phyloP scores from a whole-genome alignment of 306 rosid genomes.

The Luffa acutangula region DNA sequence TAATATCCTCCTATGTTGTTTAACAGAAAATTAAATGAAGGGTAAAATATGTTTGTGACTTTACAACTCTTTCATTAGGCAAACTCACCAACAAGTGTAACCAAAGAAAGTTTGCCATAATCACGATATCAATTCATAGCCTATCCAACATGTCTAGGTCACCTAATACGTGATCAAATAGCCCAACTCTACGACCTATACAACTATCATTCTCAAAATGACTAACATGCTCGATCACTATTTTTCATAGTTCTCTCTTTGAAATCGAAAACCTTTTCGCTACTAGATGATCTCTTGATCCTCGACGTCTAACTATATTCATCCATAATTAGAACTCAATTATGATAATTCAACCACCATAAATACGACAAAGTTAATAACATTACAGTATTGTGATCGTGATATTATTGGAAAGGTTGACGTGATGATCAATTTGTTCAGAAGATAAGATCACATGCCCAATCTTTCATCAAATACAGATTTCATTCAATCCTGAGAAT shows the following conservation, averaged over 20 bases:
- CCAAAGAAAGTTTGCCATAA: too few species aligned
- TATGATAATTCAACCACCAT: not conserved
- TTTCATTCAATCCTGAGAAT: not conserved
- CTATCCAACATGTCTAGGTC: too few species aligned
- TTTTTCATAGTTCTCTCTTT: not conserved
- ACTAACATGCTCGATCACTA: not conserved
- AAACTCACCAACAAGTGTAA: too few species aligned
- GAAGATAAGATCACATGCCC: not conserved
- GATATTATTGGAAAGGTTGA: not conserved
- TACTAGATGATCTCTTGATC: not conserved
- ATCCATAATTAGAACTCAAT: not conserved
- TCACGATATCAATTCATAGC: too few species aligned
- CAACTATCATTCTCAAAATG: not conserved
- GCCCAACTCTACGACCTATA: not conserved
- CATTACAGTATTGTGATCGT: not conserved
- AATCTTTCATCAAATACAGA: not conserved
- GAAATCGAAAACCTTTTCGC: not conserved
- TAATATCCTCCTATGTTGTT: too few species aligned
- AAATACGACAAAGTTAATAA: not conserved
- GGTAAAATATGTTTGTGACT: too few species aligned
- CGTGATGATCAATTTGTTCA: not conserved
- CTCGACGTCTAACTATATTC: not conserved
- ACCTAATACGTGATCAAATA: not conserved
- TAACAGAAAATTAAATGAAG: too few species aligned
- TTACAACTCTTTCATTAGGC: too few species aligned